Base-by-base conservation (phyloP, 2,329 filamentous ascomycete species). In the Lanzia echinophila region DNA sequence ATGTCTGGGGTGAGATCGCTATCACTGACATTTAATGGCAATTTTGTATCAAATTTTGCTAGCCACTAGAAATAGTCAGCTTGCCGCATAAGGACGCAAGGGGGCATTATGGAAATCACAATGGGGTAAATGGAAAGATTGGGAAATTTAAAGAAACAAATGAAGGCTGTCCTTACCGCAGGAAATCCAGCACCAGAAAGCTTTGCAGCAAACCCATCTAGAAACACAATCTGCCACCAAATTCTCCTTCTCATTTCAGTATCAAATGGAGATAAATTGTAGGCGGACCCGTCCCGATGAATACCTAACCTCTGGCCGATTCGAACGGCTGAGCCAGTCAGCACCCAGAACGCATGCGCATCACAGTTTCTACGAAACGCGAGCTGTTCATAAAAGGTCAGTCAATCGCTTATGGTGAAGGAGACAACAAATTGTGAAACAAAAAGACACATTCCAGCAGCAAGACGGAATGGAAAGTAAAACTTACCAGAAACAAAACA, bases 181-280 rank as follows among this genome's bases (percentile, higher is more conserved):
- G 62, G 69, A 20, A 74, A 70, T 15, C 69, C 73, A 1, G 75
- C 72, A 11, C 80, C 80, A 12, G 78, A 73, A 48, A 82, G 73
- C 60, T 82, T 79, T 15, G 78, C 75, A 2, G 75, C 75, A 19
- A 77, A 75, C 13, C 79, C 72, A 60, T 86, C 83, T 1, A 84
- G 72, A n/a, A 82, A 75, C 32, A 83, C 68, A 17, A 86, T 74
- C 57, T 84, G 79, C 71, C 79, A 80, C 78, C 82, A 86, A 0
- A 84, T 67, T 2, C 83, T 74, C 17, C 83, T 74, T 31, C 82
- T 75, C 67, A 84, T 77, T 65, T 85, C 79, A 2, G 75, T 74
- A 56, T 84, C 76, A 56, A 80, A 86, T 0, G 77, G 73, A 3
- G 63, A 62, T 8, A 67, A 67, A 3, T 70, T 72, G 60, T 61